These are phyloP conservation scores for Kodamaea sp. DNA, from an alignment of 1,139 yeast species.

Conservation along the genomic window DNA sequence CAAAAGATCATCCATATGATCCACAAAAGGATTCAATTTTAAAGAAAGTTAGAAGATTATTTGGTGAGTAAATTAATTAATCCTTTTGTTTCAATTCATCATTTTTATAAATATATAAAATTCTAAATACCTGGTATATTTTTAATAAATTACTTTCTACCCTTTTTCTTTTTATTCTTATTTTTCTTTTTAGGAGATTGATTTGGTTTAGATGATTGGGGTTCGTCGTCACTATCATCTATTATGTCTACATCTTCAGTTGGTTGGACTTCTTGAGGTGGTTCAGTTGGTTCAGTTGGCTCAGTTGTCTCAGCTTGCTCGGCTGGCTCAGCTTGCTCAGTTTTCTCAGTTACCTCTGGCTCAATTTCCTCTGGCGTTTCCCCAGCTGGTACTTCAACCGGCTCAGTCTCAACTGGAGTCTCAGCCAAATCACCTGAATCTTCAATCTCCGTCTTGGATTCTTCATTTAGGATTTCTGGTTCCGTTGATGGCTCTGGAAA, in stretches of 20 bases:
- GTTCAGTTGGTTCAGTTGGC: conserved; percentile 7
- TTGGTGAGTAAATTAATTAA: conserved; percentile 65
- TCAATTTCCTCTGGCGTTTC: conserved; percentile 20
- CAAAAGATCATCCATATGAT: conserved; percentile 97
- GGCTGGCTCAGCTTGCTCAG: conserved; percentile 6
- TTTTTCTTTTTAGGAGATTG: conserved; percentile 13
- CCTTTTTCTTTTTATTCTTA: conserved; percentile 18
- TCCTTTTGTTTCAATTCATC: conserved; percentile 1
- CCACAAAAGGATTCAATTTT: conserved; percentile 97
- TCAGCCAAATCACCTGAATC: conserved; percentile 1
- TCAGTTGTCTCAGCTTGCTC: conserved; percentile 6
- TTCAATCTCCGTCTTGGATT: not conserved
- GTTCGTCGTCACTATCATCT: not conserved
- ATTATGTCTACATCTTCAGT: conserved; percentile 3
- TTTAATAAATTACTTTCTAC: conserved; percentile 7
- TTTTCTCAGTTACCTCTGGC: conserved; percentile 19
- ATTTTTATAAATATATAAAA: conserved; percentile 4
- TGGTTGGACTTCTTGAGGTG: no score
- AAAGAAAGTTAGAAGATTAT: conserved; percentile 88
- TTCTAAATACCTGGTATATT: conserved; percentile 6
- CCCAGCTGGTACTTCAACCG: conserved; percentile 12
- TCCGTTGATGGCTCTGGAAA: conserved; percentile 1
- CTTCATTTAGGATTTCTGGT: not conserved
- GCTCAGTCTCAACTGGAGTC: conserved; percentile 11
- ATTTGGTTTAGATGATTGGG: conserved; percentile 1